Evolutionary conservation across 805 yeast genomes (phyloP), one percentile per base, ranked within the genome.

Genomic region (Zygoascus tannicola): DNA sequence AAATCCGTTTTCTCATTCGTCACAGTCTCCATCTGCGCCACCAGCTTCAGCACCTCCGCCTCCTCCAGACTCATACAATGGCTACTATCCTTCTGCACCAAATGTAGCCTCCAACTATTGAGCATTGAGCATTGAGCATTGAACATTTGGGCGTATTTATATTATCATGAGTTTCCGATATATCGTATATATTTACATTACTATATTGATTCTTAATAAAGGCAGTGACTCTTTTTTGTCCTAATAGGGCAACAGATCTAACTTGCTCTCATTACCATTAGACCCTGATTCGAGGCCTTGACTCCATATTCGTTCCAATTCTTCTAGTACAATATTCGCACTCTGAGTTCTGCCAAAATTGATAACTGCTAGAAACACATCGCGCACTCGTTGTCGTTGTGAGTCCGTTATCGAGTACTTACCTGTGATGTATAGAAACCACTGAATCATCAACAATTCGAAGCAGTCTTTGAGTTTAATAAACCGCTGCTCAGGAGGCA

Each of bases 311-410:
- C 36, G 18, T n/a, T 28, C 42, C 7, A 34, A 12, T 3, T 32
- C 21, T 15, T 10, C 18, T 14, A 36, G 43, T 12, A 22, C 21
- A 34, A 12, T 7, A 5, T 5, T 21, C 12, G 35, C 45, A 18
- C 43, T 37, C 14, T 33, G 30, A 39, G 45, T 30, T 12, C 12
- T 26, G 30, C 45, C 45, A 5, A 37, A 12, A 23, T 16, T n/a
- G 10, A 37, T 19, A 14, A 37, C 19, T 15, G 22, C 18, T 14
- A 15, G 18, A n/a, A 37, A 37, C 10, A 16, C 19, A 15, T 22
- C 32, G 3, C 5, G 14, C 10, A 37, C 15, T 32, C 22, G 21
- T 7, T 22, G 32, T 18, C 22, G 14, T 10, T 39, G 45, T 19
- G 16, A 21, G 4, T 14, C n/a, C 41, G 15, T 20, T 19, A 18